Conservation (phyloP, 2,329 filamentous ascomycete species). For the Hypoxylon sp. region DNA sequence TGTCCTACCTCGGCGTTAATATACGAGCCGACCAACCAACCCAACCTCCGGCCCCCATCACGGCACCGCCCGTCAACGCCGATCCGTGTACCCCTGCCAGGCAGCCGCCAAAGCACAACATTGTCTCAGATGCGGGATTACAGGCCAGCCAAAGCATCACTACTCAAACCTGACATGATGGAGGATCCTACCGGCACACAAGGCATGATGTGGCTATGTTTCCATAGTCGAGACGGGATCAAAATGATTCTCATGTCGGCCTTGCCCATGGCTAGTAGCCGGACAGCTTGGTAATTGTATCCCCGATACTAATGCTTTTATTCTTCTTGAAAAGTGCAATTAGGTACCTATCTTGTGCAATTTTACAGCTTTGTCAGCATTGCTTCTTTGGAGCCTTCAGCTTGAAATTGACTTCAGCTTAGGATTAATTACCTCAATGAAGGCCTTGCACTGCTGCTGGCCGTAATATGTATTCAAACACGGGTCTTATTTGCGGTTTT, state of each 20-base stretch:
- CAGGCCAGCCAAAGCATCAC: background rate
- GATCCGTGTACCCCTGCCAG: background rate
- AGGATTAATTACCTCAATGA: background rate
- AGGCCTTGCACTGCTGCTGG: background rate
- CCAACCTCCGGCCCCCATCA: background rate
- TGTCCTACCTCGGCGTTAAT: background rate
- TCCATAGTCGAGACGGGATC: background rate
- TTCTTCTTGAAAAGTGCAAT: background rate
- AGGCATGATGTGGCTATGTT: background rate
- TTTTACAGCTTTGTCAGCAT: background rate
- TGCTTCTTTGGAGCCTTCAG: background rate
- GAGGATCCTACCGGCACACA: no score
- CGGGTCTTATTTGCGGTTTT: conserved; percentile 21
- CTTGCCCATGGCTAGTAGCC: background rate
- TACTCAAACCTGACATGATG: background rate
- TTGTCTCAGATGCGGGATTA: conserved; percentile 9
- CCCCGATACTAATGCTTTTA: background rate
- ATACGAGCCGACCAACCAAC: conserved; percentile 2
- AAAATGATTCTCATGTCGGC: background rate
- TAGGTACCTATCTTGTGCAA: background rate
- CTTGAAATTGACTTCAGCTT: background rate
- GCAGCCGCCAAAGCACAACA: background rate
- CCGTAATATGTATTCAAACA: conserved; percentile 20
- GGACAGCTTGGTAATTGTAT: conserved; percentile 7
- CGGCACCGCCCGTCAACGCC: background rate